Evolutionary conservation across 2,329 filamentous ascomycete genomes (phyloP).

Genomic region (Corynespora cassiicola): DNA sequence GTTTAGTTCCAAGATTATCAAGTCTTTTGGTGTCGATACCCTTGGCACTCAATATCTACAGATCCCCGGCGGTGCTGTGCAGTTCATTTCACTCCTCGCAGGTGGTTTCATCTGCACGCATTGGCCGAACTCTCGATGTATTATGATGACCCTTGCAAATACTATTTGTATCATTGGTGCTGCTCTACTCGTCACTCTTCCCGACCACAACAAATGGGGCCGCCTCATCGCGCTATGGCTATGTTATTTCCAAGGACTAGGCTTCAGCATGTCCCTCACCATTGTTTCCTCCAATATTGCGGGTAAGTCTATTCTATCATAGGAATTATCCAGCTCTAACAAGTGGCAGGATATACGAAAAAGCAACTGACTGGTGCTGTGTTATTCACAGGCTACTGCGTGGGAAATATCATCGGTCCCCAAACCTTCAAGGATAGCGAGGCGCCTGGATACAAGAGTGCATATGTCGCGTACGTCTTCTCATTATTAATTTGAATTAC

Average conservation of each 20-base stretch:
- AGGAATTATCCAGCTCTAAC: no score
- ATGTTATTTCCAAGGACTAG: slow-evolving; percentile 61
- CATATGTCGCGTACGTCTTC: slow-evolving; percentile 52
- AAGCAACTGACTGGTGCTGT: slow-evolving; percentile 60
- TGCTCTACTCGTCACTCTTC: slow-evolving; percentile 59
- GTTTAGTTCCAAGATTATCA: slow-evolving; percentile 57
- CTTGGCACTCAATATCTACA: slow-evolving; percentile 77
- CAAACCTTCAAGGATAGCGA: slow-evolving; percentile 60
- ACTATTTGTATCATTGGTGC: slow-evolving; percentile 62
- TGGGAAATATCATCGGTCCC: slow-evolving; percentile 62
- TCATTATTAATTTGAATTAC: neutral
- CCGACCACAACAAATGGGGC: slow-evolving; percentile 61
- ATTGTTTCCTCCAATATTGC: slow-evolving; percentile 62
- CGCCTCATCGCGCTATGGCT: slow-evolving; percentile 64
- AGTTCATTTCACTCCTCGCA: slow-evolving; percentile 60
- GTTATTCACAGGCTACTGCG: slow-evolving; percentile 61
- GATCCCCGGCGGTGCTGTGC: slow-evolving; percentile 65
- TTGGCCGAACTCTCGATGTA: slow-evolving; percentile 58
- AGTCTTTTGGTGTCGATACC: slow-evolving; percentile 84
- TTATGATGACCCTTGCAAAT: slow-evolving; percentile 64
- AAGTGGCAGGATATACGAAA: slow-evolving; percentile 65
- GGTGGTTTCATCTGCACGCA: slow-evolving; percentile 24
- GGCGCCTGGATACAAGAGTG: slow-evolving; percentile 57
- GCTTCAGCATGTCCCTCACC: slow-evolving; percentile 61
- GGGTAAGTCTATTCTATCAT: no score